Conservation (phyloP, 202 grass and related monocot species). For the Musa balbisiana region DNA sequence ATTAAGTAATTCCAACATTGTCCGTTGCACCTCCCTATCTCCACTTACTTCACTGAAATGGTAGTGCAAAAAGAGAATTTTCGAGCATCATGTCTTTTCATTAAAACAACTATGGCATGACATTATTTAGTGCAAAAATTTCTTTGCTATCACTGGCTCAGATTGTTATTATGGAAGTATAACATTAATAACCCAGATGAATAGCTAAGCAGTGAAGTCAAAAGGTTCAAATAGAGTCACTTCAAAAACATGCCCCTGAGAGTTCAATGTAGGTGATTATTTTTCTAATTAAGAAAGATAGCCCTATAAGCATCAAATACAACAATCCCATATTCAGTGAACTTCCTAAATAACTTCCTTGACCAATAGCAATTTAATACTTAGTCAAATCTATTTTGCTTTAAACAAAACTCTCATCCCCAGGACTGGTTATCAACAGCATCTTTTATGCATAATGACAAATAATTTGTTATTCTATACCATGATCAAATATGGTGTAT, state of each 20-base stretch:
- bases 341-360: not conserved
- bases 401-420: not conserved
- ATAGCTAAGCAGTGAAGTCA: not conserved
- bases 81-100: not conserved
- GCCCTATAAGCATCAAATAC: not conserved
- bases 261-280: not conserved
- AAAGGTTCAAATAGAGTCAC: not conserved
- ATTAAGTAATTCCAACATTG: slow-evolving; percentile 90
- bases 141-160: not conserved
- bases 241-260: too few relatives aligned
- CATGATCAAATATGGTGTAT: too few relatives aligned
- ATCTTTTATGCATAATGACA: too few relatives aligned
- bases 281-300: not conserved
- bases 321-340: not conserved
- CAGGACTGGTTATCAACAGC: too few relatives aligned
- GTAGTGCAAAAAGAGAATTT: slow-evolving; percentile 22
- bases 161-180: not conserved
- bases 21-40: slow-evolving; percentile 85
- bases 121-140: not conserved
- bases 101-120: not conserved
- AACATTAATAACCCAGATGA: not conserved
- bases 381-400: not conserved
- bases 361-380: not conserved
- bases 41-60: slow-evolving; percentile 78
- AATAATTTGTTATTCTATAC: too few relatives aligned